Evolutionary conservation across 1,139 yeast genomes (phyloP).

Genomic region (Yamadazyma sp.): DNA sequence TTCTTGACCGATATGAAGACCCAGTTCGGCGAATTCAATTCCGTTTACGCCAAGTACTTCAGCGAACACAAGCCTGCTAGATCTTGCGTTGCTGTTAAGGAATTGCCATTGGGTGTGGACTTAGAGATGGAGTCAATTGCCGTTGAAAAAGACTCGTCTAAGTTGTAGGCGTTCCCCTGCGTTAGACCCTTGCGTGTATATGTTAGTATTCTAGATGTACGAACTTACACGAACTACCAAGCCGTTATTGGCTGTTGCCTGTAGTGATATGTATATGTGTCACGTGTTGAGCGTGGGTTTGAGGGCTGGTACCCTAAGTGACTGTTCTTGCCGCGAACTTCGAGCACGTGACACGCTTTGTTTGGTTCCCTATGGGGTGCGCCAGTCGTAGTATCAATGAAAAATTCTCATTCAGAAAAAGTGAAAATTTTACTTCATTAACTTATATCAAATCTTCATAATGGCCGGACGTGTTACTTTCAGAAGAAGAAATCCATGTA

Average conservation of each 20-base stretch:
- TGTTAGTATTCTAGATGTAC: no score
- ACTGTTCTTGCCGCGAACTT: background rate
- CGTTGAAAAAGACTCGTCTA: constrained; percentile 49
- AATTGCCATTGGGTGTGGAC: constrained; percentile 80
- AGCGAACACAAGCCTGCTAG: constrained; percentile 87
- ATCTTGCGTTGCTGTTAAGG: constrained; percentile 90
- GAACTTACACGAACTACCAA: no score
- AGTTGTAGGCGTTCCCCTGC: constrained; percentile 29
- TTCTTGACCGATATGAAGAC: constrained; percentile 82
- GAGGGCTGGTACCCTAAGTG: constrained; percentile 4
- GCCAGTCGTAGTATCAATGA: constrained; percentile 1
- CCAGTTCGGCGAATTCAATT: constrained; percentile 78
- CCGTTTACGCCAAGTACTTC: constrained; percentile 80
- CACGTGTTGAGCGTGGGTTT: constrained; percentile 1
- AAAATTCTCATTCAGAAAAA: constrained; percentile 15
- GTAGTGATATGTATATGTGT: background rate
- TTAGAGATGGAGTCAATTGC: constrained; percentile 82
- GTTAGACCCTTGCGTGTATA: no score
- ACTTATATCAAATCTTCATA: constrained; percentile 15
- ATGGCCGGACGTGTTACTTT: constrained; percentile 57
- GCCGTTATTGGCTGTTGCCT: no score
- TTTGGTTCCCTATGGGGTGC: background rate
- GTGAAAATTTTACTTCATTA: constrained; percentile 16
- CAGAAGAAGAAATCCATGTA: constrained; percentile 56
- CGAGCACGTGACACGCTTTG: constrained; percentile 1